Evolutionary conservation across 495 filamentous ascomycete species (phyloP), one percentile per base, ranked within the genome.

Genomic region (Aspergillus carlsbadensis): DNA sequence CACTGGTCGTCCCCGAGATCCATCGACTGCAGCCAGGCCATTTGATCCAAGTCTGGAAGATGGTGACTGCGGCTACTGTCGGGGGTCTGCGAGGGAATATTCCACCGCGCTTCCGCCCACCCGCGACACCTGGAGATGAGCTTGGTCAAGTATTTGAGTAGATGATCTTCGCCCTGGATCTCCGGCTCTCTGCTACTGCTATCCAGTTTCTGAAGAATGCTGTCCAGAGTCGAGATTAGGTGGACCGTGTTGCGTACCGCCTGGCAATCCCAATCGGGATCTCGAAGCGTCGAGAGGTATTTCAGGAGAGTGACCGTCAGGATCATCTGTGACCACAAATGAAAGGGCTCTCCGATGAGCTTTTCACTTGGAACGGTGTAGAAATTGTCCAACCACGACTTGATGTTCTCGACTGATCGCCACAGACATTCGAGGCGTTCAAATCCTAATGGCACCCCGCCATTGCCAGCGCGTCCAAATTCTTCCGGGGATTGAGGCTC

Each of bases 211-310:
- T 70, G 40, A 0, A 58, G 48, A 46, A 74, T 67, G 11, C 37
- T 56, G 17, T 72, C 69, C n/a, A 77, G 52, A 8, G 63, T 58
- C 7, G 51, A 50, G 31, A 65, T 49, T 1, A 77, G 57, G 52
- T 70, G 40, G 1, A 75, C 63, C 18, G 56, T 69, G 43, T 70
- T 66, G 18, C 64, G 66, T 34, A 74, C 69, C 10, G 62, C 68
- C 35, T 66, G 60, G 17, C 61, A 63, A 54, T 78, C 71, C 75
- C 76, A 78, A 1, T 58, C 70, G 41, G 72, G 71, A 43, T 77
- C 66, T 18, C 68, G 48, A 7, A 77, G 68, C 1, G 63, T 70
- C 1, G 72, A 75, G 1, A 78, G 66, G 5, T 68, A 63, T 37
- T 74, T 71, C 51, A 78, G 65, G 6, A 75, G 51, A 6, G 66